These are phyloP conservation scores for Turnera subulata DNA, from an alignment of 345 rosid species.

Conservation along the genomic window DNA sequence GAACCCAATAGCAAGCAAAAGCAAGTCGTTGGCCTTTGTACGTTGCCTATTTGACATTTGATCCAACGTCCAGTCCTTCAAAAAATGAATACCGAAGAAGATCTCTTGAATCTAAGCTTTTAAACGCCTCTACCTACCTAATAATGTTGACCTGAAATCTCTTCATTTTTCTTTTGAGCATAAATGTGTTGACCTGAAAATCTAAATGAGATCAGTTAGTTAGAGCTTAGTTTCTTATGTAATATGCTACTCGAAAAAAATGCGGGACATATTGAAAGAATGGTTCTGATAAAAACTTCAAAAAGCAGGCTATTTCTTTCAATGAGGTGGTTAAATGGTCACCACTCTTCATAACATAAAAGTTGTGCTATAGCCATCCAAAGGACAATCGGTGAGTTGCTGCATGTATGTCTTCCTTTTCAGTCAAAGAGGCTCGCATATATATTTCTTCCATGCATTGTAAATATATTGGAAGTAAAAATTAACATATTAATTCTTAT, in stretches of 20 bases:
- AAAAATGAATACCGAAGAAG: background rate
- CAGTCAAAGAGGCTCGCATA: background rate
- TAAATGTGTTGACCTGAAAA: too few relatives aligned
- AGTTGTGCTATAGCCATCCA: too few relatives aligned
- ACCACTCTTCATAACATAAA: background rate
- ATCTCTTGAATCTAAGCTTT: background rate
- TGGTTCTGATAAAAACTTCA: background rate
- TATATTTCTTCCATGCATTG: background rate
- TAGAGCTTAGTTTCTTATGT: too few relatives aligned
- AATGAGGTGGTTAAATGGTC: background rate
- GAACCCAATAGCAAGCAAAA: background rate
- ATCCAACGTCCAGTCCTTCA: background rate
- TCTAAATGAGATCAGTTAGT: too few relatives aligned
- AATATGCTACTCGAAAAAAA: too few relatives aligned
- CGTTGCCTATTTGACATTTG: background rate
- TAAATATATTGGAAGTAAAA: too few relatives aligned
- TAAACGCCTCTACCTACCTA: background rate
- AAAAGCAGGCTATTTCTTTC: background rate
- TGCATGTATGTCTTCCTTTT: background rate
- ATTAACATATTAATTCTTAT: too few relatives aligned
- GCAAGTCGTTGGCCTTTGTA: background rate
- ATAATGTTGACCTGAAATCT: constrained; percentile 6
- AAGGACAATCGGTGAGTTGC: background rate
- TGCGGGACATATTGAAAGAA: too few relatives aligned
- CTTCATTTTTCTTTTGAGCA: background rate